Conservation (phyloP, 1,284 basidiomycete genomes). For the Porodaedalea pini region DNA sequence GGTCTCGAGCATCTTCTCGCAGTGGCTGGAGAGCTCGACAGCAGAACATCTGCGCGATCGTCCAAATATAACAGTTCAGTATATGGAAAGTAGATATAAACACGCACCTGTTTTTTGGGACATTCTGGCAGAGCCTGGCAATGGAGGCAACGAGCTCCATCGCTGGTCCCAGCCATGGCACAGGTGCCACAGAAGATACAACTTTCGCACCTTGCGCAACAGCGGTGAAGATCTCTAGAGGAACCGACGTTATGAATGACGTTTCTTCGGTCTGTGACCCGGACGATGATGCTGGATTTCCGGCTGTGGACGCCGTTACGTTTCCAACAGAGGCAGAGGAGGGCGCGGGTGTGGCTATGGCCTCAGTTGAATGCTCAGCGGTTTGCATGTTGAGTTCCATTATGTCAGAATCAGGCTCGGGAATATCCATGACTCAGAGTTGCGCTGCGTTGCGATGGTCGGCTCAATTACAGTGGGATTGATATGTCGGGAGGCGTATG, state of each 20-base stretch:
- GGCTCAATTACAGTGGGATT: no score
- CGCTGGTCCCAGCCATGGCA: conserved; percentile 45
- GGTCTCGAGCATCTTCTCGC: background rate
- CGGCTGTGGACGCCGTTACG: no score
- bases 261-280: no score
- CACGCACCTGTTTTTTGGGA: conserved; percentile 42
- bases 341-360: no score
- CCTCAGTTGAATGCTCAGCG: no score
- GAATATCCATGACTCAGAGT: no score
- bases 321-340: no score
- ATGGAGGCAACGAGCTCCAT: conserved; percentile 39
- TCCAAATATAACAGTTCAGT: background rate
- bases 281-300: no score
- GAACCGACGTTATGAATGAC: background rate
- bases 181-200: conserved; percentile 38
- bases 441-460: no score
- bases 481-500: no score
- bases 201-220: background rate
- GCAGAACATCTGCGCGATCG: conserved; percentile 8
- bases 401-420: no score
- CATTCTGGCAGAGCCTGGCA: conserved; percentile 42
- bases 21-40: background rate
- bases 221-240: background rate
- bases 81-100: conserved; percentile 21
- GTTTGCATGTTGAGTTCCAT: no score